Percentiles rank a stretch among this genome's conserved stretches.
Conservation (phyloP, 257 asterid species). For the Rehmannia glutinosa region DNA sequence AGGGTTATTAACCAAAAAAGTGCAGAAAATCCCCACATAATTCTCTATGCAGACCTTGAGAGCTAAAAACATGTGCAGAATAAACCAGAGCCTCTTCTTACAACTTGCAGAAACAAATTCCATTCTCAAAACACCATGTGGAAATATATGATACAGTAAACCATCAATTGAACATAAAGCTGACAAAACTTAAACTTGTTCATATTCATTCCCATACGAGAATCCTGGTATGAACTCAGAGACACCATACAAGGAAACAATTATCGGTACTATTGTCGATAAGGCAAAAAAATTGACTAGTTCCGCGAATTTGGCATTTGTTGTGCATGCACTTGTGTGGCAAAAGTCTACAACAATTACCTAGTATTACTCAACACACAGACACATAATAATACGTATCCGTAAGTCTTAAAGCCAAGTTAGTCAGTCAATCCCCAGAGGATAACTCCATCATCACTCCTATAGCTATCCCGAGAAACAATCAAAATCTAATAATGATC, state of each 20-base stretch:
- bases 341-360: constrained; percentile 44
- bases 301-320: constrained; percentile 28
- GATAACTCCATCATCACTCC: constrained; percentile 16
- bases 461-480: constrained; percentile 31
- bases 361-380: constrained; percentile 36
- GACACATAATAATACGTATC: constrained; percentile 2
- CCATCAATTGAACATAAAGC: neutral
- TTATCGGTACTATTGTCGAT: neutral
- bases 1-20: too few species aligned
- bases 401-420: constrained; percentile 25
- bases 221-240: neutral
- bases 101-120: too few species aligned
- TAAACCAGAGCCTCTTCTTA: too few species aligned
- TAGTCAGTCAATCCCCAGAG: constrained; percentile 28
- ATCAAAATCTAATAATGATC: constrained; percentile 37
- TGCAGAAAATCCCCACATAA: too few species aligned
- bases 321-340: constrained; percentile 25
- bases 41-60: too few species aligned
- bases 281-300: constrained; percentile 25
- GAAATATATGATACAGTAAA: neutral
- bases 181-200: neutral
- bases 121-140: neutral
- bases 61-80: too few species aligned
- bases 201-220: neutral
- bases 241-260: neutral